These are phyloP conservation scores for Cotoneaster glaucophyllus DNA, from an alignment of 306 rosid genomes.

Conservation along the genomic window DNA sequence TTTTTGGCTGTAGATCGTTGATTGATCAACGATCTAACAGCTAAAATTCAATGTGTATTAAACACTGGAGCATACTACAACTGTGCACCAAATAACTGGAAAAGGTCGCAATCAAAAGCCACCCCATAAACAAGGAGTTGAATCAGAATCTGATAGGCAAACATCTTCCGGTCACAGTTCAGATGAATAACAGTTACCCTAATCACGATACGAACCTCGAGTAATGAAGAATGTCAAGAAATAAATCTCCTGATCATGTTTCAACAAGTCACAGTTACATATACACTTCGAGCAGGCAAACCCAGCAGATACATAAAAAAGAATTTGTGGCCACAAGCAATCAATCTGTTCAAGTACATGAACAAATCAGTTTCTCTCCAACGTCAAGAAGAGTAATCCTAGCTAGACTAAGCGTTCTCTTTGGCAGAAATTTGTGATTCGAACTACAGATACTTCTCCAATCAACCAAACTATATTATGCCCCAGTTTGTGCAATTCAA, in stretches of 20 bases:
- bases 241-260: neutral
- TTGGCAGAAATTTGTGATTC: neutral
- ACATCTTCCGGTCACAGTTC: neutral
- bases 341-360: neutral
- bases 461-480: neutral
- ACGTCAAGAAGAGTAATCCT: neutral
- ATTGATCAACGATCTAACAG: no score
- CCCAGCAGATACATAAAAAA: neutral
- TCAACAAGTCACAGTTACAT: neutral
- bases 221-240: neutral
- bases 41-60: no score
- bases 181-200: neutral
- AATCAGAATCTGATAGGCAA: neutral
- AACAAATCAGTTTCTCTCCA: neutral
- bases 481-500: slow-evolving; percentile 4
- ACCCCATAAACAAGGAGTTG: neutral
- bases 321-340: neutral
- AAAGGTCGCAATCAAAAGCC: neutral
- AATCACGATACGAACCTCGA: neutral
- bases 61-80: no score
- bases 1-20: no score
- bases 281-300: neutral
- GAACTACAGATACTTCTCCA: neutral
- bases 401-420: neutral
- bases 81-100: neutral